These are phyloP conservation scores for Sextonia rubra DNA, from an alignment of 164 flowering plant species.

Conservation along the genomic window DNA sequence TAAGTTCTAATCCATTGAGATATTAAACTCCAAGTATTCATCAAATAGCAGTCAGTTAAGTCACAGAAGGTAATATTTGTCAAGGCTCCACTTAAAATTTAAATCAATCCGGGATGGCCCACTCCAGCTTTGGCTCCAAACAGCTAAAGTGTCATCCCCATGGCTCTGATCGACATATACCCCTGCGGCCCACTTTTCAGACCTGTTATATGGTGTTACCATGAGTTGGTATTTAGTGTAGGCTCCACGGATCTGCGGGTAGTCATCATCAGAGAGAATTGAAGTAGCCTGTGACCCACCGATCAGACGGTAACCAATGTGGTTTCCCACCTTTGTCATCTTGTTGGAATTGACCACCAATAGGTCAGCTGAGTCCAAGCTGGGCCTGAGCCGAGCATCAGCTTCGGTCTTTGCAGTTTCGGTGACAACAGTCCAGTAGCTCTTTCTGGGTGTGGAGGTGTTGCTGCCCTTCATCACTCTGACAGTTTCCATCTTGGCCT, in stretches of 20 bases:
- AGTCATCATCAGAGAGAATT: slow-evolving; percentile 35
- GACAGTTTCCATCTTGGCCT: slow-evolving; percentile 26
- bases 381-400: slow-evolving; percentile 15
- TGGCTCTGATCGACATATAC: slow-evolving; percentile 27
- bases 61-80: no score
- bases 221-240: slow-evolving; percentile 34
- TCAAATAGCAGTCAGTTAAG: no score
- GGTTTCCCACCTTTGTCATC: slow-evolving; percentile 34
- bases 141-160: slow-evolving; percentile 39
- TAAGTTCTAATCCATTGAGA: not conserved
- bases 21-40: no score
- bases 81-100: no score
- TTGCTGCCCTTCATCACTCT: not conserved
- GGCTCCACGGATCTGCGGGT: slow-evolving; percentile 36
- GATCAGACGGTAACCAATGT: slow-evolving; percentile 33
- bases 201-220: slow-evolving; percentile 47
- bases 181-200: slow-evolving; percentile 51
- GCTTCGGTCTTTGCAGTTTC: slow-evolving; percentile 15
- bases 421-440: slow-evolving; percentile 9
- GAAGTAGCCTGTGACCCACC: slow-evolving; percentile 19
- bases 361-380: slow-evolving; percentile 27
- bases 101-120: no score
- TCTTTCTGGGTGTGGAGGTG: slow-evolving; percentile 11
- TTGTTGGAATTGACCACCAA: slow-evolving; percentile 32
- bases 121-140: slow-evolving; percentile 21